Conservation (phyloP, 495 filamentous ascomycete genomes). For the Penicillium silybi region DNA sequence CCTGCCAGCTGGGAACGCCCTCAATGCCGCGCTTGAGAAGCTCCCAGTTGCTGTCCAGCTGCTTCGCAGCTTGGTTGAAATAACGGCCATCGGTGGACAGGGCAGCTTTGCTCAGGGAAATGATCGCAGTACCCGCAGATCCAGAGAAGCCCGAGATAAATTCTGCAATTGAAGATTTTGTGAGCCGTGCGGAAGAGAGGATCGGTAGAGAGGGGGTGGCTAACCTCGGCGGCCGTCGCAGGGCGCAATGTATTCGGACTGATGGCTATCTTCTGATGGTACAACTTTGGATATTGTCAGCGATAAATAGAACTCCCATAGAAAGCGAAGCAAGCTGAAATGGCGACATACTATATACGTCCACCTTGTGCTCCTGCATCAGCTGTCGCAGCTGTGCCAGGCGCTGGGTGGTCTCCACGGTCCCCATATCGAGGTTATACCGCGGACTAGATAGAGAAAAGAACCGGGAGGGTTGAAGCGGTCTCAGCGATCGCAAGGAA, state of each 20-base stretch:
- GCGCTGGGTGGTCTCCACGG: slow-evolving; percentile 75
- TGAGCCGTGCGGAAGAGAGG: slow-evolving; percentile 9
- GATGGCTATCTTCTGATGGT: slow-evolving; percentile 95
- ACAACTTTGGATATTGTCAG: slow-evolving; percentile 60
- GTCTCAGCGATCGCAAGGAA: slow-evolving; percentile 33
- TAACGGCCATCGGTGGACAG: slow-evolving; percentile 96
- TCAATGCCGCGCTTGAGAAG: slow-evolving; percentile 90
- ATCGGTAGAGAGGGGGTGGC: slow-evolving; percentile 6
- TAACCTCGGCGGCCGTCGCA: slow-evolving; percentile 86
- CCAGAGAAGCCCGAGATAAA: slow-evolving; percentile 95
- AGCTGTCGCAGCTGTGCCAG: slow-evolving; percentile 73
- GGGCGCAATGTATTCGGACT: slow-evolving; percentile 94
- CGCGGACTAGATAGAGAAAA: slow-evolving; percentile 37
- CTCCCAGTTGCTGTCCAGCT: slow-evolving; percentile 88
- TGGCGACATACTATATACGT: slow-evolving; percentile 81
- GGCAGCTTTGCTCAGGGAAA: slow-evolving; percentile 82
- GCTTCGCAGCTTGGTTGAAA: slow-evolving; percentile 93
- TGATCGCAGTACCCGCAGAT: slow-evolving; percentile 87
- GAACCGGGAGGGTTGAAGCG: slow-evolving; percentile 27
- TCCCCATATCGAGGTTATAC: slow-evolving; percentile 66
- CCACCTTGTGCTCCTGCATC: slow-evolving; percentile 84
- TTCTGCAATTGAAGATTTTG: slow-evolving; percentile 38
- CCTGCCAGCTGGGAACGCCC: slow-evolving; percentile 95
- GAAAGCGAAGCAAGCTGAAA: not conserved
- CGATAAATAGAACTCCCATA: not conserved